These are phyloP conservation scores for Scleroderma bovista DNA, from an alignment of 768 basidiomycete genomes.

Conservation along the genomic window DNA sequence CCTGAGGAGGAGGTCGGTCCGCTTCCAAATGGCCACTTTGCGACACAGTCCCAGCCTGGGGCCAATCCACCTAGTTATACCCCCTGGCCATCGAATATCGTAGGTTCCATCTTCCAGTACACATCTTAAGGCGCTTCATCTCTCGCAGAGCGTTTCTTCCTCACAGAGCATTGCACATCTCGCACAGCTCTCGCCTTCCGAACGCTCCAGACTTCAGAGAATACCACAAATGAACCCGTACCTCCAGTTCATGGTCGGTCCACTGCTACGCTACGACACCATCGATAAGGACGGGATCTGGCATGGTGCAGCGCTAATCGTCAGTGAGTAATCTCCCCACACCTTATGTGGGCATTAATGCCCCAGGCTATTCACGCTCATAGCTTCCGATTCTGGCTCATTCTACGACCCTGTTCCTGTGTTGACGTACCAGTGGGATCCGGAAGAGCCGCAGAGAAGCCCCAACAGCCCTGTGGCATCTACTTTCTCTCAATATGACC, in stretches of 20 bases:
- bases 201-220: slow-evolving; percentile 55
- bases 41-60: slow-evolving; percentile 46
- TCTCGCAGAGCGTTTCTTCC: slow-evolving; percentile 12
- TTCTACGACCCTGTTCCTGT: slow-evolving; percentile 69
- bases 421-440: slow-evolving; percentile 72
- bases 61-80: slow-evolving; percentile 36
- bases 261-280: slow-evolving; percentile 86
- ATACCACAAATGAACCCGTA: slow-evolving; percentile 72
- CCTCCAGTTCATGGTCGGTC: slow-evolving; percentile 89
- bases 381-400: slow-evolving; percentile 76
- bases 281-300: slow-evolving; percentile 73
- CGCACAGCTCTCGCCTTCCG: slow-evolving; percentile 51
- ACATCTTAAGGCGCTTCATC: background rate
- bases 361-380: background rate
- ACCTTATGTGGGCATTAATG: background rate
- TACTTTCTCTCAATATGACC: slow-evolving; percentile 36
- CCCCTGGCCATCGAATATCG: slow-evolving; percentile 42
- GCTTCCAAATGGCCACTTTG: slow-evolving; percentile 50
- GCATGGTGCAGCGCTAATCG: slow-evolving; percentile 84
- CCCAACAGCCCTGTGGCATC: slow-evolving; percentile 23
- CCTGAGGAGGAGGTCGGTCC: slow-evolving; percentile 58
- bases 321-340: slow-evolving; percentile 51
- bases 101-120: background rate
- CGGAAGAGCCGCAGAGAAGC: slow-evolving; percentile 31
- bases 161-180: slow-evolving; percentile 27